A percentile compares a stretch with the other conserved stretches of the same genome.
Evolutionary conservation across 164 flowering plant genomes (phyloP).

Genomic region (Vitis riparia): DNA sequence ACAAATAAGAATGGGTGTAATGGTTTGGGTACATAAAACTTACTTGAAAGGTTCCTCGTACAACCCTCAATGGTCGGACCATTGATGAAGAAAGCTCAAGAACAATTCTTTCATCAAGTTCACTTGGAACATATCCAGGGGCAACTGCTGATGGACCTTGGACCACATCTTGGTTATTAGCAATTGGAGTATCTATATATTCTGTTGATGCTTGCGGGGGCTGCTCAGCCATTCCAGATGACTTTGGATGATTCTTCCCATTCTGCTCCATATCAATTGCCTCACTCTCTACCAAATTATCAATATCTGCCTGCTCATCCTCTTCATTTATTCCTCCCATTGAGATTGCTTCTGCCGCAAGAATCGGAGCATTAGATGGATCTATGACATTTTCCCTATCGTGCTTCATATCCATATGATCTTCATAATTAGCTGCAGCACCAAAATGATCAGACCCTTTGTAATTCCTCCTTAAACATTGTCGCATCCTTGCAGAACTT

Average conservation of each 20-base stretch:
- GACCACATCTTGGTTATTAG: constrained; percentile 37
- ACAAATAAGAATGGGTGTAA: background rate
- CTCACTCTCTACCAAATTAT: constrained; percentile 34
- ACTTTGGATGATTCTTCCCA: constrained; percentile 38
- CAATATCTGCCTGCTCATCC: constrained; percentile 60
- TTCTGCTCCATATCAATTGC: constrained; percentile 29
- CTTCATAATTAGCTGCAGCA: constrained; percentile 90
- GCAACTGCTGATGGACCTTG: constrained; percentile 57
- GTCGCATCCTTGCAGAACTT: constrained; percentile 92
- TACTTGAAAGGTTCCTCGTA: constrained; percentile 92
- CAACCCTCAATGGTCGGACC: constrained; percentile 80
- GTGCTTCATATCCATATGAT: constrained; percentile 34
- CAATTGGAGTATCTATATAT: constrained; percentile 33
- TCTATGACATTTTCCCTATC: constrained; percentile 34
- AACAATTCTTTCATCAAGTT: constrained; percentile 86
- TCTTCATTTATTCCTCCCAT: constrained; percentile 63
- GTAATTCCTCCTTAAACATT: constrained; percentile 73
- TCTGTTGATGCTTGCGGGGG: constrained; percentile 31
- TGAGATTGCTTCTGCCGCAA: constrained; percentile 86
- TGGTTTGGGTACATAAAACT: constrained; percentile 23
- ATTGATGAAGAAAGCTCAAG: constrained; percentile 91
- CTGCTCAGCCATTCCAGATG: constrained; percentile 41
- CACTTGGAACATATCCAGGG: constrained; percentile 90
- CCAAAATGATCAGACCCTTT: constrained; percentile 84
- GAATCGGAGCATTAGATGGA: constrained; percentile 65